Evolutionary conservation across 352 stramenopile species (phyloP).

Genomic region (Pythium monospermum): DNA sequence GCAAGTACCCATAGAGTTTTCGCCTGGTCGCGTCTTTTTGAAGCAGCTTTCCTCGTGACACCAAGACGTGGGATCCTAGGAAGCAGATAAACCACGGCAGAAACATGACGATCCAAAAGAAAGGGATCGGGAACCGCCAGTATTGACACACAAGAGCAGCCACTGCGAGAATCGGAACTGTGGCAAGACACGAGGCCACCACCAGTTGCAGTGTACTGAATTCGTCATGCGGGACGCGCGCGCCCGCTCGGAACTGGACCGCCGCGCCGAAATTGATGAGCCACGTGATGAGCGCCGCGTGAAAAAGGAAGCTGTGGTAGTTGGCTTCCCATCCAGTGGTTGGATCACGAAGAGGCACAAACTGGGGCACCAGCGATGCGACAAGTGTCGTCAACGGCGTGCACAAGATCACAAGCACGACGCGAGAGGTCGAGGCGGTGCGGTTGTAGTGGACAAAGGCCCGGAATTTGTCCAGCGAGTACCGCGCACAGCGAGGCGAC

Average conservation of each 20-base stretch:
- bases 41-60: neutral
- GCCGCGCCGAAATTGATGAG: neutral
- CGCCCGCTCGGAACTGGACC: neutral
- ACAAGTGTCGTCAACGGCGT: neutral
- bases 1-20: neutral
- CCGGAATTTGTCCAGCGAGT: neutral
- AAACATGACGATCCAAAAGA: neutral
- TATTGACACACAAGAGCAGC: neutral
- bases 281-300: neutral
- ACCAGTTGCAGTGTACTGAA: neutral
- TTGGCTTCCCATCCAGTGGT: no score
- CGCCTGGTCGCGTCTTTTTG: neutral
- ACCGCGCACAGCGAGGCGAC: neutral
- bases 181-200: neutral
- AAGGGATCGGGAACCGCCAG: neutral
- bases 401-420: neutral
- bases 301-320: no score
- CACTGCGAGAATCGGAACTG: neutral
- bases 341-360: slow-evolving; percentile 5
- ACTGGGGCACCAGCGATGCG: neutral
- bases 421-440: neutral
- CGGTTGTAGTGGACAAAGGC: neutral
- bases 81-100: neutral
- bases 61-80: neutral
- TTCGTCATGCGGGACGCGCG: neutral